phyloP scores from a whole-genome alignment of 441 rosid genomes.

The Arabidopsis hybrid region DNA sequence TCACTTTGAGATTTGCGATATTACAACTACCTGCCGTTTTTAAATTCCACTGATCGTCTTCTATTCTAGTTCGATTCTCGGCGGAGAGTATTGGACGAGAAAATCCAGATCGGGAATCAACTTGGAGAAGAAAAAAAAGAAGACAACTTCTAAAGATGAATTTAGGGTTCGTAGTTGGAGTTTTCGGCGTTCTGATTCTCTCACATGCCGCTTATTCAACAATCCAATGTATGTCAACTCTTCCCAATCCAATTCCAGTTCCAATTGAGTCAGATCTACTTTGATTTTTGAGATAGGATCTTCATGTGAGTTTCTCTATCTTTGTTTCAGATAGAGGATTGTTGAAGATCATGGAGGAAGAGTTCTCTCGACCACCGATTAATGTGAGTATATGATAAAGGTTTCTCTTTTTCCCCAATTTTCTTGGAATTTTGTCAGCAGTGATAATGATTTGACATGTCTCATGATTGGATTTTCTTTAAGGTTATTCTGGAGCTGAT shows the following conservation, averaged over 20 bases:
- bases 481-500: conserved; percentile 89
- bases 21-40: conserved; percentile 37
- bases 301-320: conserved; percentile 17
- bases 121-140: neutral
- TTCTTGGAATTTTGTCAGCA: neutral
- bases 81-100: conserved; percentile 25
- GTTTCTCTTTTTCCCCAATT: neutral
- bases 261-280: conserved; percentile 13
- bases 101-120: conserved; percentile 43
- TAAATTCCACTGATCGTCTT: conserved; percentile 5
- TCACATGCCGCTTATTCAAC: conserved; percentile 89
- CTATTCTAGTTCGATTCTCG: conserved; percentile 19
- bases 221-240: conserved; percentile 66
- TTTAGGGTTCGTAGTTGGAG: conserved; percentile 69
- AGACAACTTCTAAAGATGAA: conserved; percentile 53
- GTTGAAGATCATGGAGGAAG: conserved; percentile 95
- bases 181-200: conserved; percentile 71
- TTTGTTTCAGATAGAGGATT: conserved; percentile 71
- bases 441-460: conserved; percentile 13
- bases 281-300: neutral
- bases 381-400: conserved; percentile 55
- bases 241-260: conserved; percentile 2
- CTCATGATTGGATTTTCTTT: neutral
- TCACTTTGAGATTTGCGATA: neutral
- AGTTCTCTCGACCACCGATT: conserved; percentile 85